A percentile compares a stretch with the other conserved stretches of the same genome.
Evolutionary conservation across 345 rosid genomes (phyloP).

Genomic region (Euphorbia pulcherrima): DNA sequence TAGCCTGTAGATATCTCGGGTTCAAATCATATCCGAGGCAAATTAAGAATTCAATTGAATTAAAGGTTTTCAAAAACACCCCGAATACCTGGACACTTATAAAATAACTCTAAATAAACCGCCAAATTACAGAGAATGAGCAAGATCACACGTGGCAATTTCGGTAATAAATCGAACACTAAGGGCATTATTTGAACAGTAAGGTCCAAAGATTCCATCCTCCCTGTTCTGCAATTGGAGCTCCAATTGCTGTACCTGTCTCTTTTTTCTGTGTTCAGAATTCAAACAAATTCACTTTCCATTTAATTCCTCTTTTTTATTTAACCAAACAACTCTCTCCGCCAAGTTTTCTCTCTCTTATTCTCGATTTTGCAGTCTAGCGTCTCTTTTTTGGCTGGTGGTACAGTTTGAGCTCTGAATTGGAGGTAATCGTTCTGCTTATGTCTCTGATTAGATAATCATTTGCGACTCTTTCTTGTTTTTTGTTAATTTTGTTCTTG

Average conservation of each 20-base stretch:
- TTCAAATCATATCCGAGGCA: no score
- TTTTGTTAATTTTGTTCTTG: neutral
- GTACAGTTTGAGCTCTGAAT: slow-evolving; percentile 18
- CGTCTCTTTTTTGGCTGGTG: neutral
- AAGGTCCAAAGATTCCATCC: slow-evolving; percentile 31
- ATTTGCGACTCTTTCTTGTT: no score
- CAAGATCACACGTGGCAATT: slow-evolving; percentile 8
- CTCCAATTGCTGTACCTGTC: slow-evolving; percentile 16
- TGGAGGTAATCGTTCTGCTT: slow-evolving; percentile 26
- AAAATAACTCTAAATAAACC: neutral
- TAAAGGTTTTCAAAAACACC: no score
- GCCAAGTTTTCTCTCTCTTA: neutral
- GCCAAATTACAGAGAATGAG: neutral
- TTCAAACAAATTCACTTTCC: slow-evolving; percentile 25
- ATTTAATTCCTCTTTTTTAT: slow-evolving; percentile 6
- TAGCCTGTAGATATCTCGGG: no score
- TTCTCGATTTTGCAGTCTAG: neutral
- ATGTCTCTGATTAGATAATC: slow-evolving; percentile 12
- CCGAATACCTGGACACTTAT: no score
- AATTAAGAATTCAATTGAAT: no score
- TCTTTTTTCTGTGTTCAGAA: slow-evolving; percentile 15
- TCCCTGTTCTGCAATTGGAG: slow-evolving; percentile 20
- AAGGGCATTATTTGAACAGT: slow-evolving; percentile 8
- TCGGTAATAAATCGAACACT: slow-evolving; percentile 5
- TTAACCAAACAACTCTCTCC: neutral